A percentile compares a stretch with the other conserved stretches of the same genome.
Conservation (phyloP, 2,329 filamentous ascomycete genomes). For the Neopestalotiopsis clavispora region DNA sequence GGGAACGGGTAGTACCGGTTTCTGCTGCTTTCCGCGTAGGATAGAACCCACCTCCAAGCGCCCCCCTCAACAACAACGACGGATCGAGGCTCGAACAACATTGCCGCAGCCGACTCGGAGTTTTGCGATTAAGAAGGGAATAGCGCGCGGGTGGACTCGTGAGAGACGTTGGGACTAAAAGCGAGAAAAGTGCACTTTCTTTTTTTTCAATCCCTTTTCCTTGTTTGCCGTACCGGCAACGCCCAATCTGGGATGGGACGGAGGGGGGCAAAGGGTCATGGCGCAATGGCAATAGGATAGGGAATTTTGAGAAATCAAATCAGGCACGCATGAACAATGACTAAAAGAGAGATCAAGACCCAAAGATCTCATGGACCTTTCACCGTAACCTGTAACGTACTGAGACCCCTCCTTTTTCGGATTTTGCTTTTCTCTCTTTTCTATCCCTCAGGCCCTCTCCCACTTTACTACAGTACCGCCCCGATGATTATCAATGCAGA, state of each 20-base stretch:
- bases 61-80: background rate
- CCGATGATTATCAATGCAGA: conserved; percentile 7
- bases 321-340: background rate
- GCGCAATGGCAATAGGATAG: background rate
- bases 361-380: background rate
- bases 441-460: no score
- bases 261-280: background rate
- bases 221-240: background rate
- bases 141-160: background rate
- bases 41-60: no score
- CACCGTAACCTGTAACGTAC: background rate
- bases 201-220: background rate
- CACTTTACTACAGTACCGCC: background rate
- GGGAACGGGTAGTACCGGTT: conserved; percentile 1
- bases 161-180: background rate
- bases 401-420: background rate
- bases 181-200: background rate
- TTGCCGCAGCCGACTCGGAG: conserved; percentile 5
- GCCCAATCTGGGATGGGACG: background rate
- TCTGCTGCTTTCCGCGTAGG: background rate
- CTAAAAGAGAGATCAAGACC: no score
- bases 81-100: conserved; percentile 2
- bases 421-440: background rate
- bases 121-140: background rate
- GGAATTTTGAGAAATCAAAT: background rate